Evolutionary conservation across 768 basidiomycete species (phyloP).

Genomic region (Mrakia blollopis): DNA sequence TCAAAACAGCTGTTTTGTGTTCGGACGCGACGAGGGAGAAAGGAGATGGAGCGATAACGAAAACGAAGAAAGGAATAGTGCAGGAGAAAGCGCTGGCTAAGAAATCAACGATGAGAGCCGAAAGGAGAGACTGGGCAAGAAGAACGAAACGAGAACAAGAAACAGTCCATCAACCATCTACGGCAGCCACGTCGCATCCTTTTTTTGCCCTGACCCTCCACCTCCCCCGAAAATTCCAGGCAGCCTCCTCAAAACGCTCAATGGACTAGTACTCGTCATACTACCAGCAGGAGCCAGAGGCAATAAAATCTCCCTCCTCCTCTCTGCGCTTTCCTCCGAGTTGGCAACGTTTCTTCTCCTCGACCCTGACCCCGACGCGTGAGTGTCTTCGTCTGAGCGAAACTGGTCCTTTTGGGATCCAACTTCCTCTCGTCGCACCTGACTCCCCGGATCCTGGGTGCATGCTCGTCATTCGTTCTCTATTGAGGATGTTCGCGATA

Average conservation of each 20-base stretch:
- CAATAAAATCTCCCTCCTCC: not conserved
- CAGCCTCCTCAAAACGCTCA: constrained; percentile 5
- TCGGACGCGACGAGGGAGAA: no score
- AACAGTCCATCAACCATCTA: constrained; percentile 4
- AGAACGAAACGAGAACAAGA: not conserved
- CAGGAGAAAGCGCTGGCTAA: no score
- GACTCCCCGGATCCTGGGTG: not conserved
- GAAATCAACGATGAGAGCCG: not conserved
- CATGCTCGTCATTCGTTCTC: not conserved
- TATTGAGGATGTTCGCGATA: not conserved
- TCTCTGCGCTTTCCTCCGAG: not conserved
- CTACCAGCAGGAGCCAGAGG: not conserved
- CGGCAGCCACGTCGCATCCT: not conserved
- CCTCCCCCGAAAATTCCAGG: not conserved
- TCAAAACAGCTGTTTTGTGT: no score
- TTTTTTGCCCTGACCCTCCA: not conserved
- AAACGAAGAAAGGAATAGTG: no score
- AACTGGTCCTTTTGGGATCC: not conserved
- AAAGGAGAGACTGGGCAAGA: not conserved
- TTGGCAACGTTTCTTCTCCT: no score
- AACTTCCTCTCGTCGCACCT: not conserved
- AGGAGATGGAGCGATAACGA: no score
- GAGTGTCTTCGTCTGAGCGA: not conserved
- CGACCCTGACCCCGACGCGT: no score
- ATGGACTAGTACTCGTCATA: not conserved